Evolutionary conservation across 108 stramenopile species (phyloP).

Genomic region (Cyclostephanos invisitatus): DNA sequence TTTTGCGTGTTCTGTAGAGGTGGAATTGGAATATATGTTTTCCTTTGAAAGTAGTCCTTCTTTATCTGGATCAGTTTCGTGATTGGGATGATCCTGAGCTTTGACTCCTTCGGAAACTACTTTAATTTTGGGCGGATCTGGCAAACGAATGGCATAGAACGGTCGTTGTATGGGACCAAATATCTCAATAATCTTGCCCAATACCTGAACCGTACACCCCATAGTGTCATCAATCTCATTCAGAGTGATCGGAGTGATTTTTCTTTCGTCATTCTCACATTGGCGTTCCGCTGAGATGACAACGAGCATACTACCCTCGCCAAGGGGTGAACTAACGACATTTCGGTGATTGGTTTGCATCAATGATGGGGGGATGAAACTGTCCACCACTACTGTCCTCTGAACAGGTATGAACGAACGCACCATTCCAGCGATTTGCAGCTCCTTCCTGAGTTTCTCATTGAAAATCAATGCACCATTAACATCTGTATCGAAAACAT

Average conservation of each 20-base stretch:
- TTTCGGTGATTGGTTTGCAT: background rate
- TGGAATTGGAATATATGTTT: background rate
- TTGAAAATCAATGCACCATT: background rate
- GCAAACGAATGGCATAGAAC: conserved; percentile 79
- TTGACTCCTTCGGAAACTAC: background rate
- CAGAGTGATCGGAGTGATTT: conserved; percentile 10
- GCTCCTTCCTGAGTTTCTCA: conserved; percentile 6
- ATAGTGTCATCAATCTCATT: conserved; percentile 7
- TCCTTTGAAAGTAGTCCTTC: background rate
- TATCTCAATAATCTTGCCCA: conserved; percentile 82
- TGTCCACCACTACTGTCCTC: conserved; percentile 75
- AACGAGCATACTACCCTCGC: conserved; percentile 64
- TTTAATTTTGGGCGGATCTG: conserved; percentile 16
- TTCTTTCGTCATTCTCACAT: conserved; percentile 3
- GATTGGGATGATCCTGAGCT: background rate
- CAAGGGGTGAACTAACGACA: background rate
- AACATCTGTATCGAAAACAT: background rate
- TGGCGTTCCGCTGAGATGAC: conserved; percentile 20
- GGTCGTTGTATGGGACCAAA: conserved; percentile 85
- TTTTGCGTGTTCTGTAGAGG: background rate
- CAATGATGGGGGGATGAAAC: conserved; percentile 22
- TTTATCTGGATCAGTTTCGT: background rate
- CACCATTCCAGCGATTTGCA: conserved; percentile 60
- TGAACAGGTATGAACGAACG: conserved; percentile 65
- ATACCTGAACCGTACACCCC: conserved; percentile 38